Evolutionary conservation across 208 protist species (phyloP).

Genomic region (Acanthamoeba castellanii): DNA sequence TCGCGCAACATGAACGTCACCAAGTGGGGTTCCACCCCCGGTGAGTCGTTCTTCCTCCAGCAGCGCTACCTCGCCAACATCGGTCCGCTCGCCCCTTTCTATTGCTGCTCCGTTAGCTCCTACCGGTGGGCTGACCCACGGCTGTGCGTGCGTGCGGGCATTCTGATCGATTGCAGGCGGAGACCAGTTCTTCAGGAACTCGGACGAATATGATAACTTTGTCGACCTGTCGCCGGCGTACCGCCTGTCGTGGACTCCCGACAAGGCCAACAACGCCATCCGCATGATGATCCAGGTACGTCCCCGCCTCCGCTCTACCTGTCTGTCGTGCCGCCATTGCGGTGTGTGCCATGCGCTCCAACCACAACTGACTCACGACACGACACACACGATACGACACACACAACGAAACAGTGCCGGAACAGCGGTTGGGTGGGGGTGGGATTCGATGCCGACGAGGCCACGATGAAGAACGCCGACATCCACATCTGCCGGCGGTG

Average conservation of each 20-base stretch:
- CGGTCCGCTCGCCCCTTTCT: not conserved
- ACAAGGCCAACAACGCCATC: conserved; percentile 47
- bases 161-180: not conserved
- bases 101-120: not conserved
- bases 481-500: conserved; percentile 42
- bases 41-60: conserved; percentile 41
- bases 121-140: not conserved
- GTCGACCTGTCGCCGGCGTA: conserved; percentile 58
- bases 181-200: conserved; percentile 29
- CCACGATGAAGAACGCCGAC: conserved; percentile 62
- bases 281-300: conserved; percentile 56
- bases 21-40: not conserved
- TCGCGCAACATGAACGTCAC: conserved; percentile 54
- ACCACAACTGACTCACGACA: not conserved
- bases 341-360: too few species aligned
- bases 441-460: conserved; percentile 4
- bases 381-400: not conserved
- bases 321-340: too few species aligned
- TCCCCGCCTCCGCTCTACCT: not conserved
- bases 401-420: not conserved
- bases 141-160: not conserved
- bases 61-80: conserved; percentile 44
- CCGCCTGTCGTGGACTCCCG: conserved; percentile 48
- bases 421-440: conserved; percentile 60
- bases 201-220: not conserved